A percentile compares a stretch with the other conserved stretches of the same genome.
phyloP scores from a whole-genome alignment of 2,329 filamentous ascomycete species.

The Lachnellula hyalina region DNA sequence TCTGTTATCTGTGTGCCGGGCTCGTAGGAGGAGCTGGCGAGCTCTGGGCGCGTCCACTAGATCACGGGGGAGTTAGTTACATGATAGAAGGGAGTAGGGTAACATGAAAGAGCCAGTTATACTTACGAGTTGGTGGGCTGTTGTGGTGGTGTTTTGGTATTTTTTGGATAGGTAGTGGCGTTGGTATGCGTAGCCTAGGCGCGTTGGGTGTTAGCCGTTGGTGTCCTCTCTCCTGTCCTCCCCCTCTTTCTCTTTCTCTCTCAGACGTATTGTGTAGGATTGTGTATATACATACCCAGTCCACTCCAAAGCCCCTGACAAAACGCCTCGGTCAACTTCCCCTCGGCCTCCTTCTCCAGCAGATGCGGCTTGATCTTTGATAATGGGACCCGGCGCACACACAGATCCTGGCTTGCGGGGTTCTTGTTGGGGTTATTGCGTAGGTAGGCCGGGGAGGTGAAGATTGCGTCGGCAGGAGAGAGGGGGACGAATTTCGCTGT shows the following conservation, averaged over 20 bases:
- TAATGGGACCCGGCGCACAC: slow-evolving; percentile 57
- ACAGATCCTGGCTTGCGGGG: slow-evolving; percentile 59
- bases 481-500: slow-evolving; percentile 44
- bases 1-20: slow-evolving; percentile 61
- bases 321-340: slow-evolving; percentile 42
- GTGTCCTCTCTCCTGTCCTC: no score
- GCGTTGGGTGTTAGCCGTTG: no score
- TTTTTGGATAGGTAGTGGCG: slow-evolving; percentile 54
- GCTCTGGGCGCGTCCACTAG: slow-evolving; percentile 52
- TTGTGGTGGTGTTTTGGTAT: slow-evolving; percentile 48
- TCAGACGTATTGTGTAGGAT: neutral
- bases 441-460: slow-evolving; percentile 50
- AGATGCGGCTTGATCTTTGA: slow-evolving; percentile 60
- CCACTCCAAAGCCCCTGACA: slow-evolving; percentile 28
- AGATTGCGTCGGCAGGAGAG: slow-evolving; percentile 54
- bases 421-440: slow-evolving; percentile 59
- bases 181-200: slow-evolving; percentile 47
- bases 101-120: no score
- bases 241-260: neutral
- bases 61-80: no score
- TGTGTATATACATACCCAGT: slow-evolving; percentile 41
- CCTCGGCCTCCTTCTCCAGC: slow-evolving; percentile 60
- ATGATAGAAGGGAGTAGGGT: no score
- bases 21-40: slow-evolving; percentile 53
- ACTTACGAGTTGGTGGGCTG: slow-evolving; percentile 54